Evolutionary conservation across 148 eudicot species (phyloP), one percentile per base, ranked within the genome.

Genomic region (Vaccinium darrowii): DNA sequence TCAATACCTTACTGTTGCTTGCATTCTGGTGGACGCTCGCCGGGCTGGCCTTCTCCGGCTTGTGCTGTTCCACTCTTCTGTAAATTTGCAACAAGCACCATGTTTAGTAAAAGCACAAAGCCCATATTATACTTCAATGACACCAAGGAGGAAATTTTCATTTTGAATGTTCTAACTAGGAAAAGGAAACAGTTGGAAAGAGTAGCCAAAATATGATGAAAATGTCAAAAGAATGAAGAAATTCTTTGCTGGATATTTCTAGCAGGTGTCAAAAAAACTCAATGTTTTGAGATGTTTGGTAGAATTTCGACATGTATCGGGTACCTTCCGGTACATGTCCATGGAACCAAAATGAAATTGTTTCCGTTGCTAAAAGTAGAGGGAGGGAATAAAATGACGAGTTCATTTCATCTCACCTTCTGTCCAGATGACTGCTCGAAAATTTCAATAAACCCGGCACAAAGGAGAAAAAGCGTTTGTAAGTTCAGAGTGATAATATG

Each of bases 21-120:
- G 74, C 74, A 69, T 27, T 92, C 94, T 2, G 92, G 88, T 9
- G 92, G 92, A 2, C 86, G 91, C 79, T 92, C 92, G 15, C 90
- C 86, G 4, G 85, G 81, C 25, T 78, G 88, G 53, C 87, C 90
- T 69, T 33, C 86, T 9, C 84, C 88, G 84, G 23, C 11, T 10
- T 50, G 86, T 23, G 86, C 85, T 79, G 84, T 90, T 83, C 89
- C 87, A 81, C 87, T 85, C 84, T 69, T 87, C 90, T 92, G 88
- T 82, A 82, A 83, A 72, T 39, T 79, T 51, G 69, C 82, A 76
- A 51, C 71, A 43, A 80, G 25, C 67, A 6, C 21, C 79, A 43
- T 25, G 49, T 14, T 25, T 13, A 21, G 71, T 65, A 67, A 11
- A 67, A 11, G 15, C 73, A 25, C 36, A 11, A 10, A 72, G 83